phyloP scores from a whole-genome alignment of 2,329 filamentous ascomycete species.

The Fusarium odoratissimum region DNA sequence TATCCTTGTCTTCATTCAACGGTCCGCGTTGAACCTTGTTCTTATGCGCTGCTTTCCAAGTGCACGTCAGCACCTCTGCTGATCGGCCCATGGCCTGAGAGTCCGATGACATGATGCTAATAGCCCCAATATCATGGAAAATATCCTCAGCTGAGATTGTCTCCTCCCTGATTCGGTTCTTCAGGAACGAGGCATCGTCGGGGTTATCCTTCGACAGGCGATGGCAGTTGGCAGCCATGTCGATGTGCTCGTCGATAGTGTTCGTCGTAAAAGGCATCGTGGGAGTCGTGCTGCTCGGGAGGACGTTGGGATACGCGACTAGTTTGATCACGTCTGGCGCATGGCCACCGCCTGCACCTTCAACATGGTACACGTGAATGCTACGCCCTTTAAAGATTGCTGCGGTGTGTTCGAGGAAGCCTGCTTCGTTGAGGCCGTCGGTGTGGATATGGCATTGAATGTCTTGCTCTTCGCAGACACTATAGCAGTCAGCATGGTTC shows the following conservation, averaged over 20 bases:
- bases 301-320: neutral
- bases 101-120: neutral
- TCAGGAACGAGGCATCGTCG: neutral
- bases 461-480: neutral
- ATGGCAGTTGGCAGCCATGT: neutral
- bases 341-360: neutral
- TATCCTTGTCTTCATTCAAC: neutral
- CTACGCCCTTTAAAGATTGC: neutral
- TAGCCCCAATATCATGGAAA: neutral
- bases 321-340: neutral
- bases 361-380: neutral
- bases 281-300: neutral
- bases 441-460: neutral
- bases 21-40: neutral
- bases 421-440: neutral
- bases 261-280: neutral
- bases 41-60: neutral
- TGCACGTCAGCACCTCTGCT: neutral
- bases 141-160: neutral
- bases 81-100: neutral
- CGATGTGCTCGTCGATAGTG: neutral
- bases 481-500: neutral
- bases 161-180: neutral
- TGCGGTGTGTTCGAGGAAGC: neutral
- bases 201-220: neutral